Base-by-base conservation (phyloP, 2,329 filamentous ascomycete genomes). In the Pestalotiopsis sp. region DNA sequence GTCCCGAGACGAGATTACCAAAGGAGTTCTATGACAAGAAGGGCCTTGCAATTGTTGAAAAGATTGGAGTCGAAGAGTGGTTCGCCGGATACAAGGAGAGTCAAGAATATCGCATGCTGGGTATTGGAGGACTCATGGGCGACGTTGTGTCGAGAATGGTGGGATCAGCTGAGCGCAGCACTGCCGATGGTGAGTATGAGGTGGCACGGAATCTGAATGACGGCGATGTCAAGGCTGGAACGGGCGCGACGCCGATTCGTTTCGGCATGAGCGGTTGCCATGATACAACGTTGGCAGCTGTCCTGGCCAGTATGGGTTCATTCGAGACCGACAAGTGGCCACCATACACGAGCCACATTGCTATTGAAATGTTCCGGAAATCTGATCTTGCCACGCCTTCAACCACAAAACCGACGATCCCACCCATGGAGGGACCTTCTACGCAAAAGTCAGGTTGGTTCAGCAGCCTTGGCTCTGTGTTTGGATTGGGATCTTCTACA, bases 41-140 rank as follows among this genome's bases (percentile, higher is more conserved):
- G 76, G 89, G 87, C 3, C 86, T 89, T 64, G 84, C 85, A 3
- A 92, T 94, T 70, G 88, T 96, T 68, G 84, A 91, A 68, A 92
- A 90, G 78, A 91, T 98, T 69, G 90, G 88, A 36, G 90, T 95
- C 0, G 95, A 99, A 75, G 96, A 98, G 81, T 98, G 96, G 96
- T 98, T 92, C 79, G 84, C 88, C 23, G 95, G 96, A 2, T 98
- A 97, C 79, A 86, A 86, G 68, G 95, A 98, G 80, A 94, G 90
- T 70, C 82, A 83, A 57, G 96, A 98, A 80, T 98, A 97, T 81
- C 91, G 95, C n/a, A 89, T 87, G 72, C 85, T 98, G 2, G 96
- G 95, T 3, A 96, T 98, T 71, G 96, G 96, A 36, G 88, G 87
- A 12, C 84, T 98, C 11, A 84, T 97, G 76, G 95, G 94, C 38